These are phyloP conservation scores for Entoloma clypeatum DNA, from an alignment of 1,284 basidiomycete genomes.

Conservation along the genomic window DNA sequence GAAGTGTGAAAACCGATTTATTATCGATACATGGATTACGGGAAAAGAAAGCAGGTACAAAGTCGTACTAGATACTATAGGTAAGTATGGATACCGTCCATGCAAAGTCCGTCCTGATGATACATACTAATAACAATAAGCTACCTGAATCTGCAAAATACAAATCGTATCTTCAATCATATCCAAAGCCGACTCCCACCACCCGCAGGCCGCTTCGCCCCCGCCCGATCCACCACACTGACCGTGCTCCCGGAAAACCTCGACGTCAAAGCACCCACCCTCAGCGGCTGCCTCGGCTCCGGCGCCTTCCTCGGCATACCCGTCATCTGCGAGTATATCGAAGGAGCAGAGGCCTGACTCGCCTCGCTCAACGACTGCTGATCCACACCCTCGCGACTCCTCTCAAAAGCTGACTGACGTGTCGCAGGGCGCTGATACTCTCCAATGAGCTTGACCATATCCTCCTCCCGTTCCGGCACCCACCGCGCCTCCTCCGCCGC, in stretches of 20 bases:
- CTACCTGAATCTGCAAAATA: no score
- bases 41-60: no score
- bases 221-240: no score
- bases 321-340: conserved; percentile 65
- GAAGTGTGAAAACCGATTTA: no score
- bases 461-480: conserved; percentile 18
- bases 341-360: conserved; percentile 45
- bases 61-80: no score
- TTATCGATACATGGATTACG: no score
- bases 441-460: conserved; percentile 31
- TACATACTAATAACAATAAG: no score
- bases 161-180: no score
- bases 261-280: conserved; percentile 34
- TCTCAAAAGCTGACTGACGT: conserved; percentile 14
- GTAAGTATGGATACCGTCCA: no score
- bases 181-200: no score
- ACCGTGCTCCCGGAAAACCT: conserved; percentile 31
- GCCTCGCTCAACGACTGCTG: conserved; percentile 29
- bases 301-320: conserved; percentile 53
- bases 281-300: conserved; percentile 59
- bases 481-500: conserved; percentile 26
- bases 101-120: no score
- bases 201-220: no score
- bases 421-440: conserved; percentile 25
- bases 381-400: conserved; percentile 16